These are phyloP conservation scores for Pneumocystis jirovecii DNA, from an alignment of 1,139 yeast genomes.

Conservation along the genomic window DNA sequence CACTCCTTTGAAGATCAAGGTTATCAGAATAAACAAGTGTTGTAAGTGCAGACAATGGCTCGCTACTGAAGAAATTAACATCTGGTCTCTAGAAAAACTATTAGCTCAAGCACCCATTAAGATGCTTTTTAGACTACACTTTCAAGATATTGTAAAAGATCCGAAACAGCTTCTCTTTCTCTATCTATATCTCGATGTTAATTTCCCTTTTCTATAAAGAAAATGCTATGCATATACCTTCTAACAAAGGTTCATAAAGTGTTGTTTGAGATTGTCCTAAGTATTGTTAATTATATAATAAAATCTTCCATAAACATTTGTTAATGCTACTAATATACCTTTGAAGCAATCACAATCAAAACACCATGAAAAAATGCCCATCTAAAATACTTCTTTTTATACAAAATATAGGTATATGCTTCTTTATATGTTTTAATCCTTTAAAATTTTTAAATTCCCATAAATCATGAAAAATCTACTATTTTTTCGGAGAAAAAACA, in stretches of 20 bases:
- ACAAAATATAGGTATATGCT: neutral
- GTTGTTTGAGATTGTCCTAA: conserved; percentile 22
- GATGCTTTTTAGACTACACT: conserved; percentile 31
- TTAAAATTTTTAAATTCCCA: neutral
- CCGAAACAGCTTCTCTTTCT: conserved; percentile 90
- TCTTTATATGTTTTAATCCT: neutral
- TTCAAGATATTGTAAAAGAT: conserved; percentile 74
- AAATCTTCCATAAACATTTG: neutral
- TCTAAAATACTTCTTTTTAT: neutral
- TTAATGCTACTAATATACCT: neutral
- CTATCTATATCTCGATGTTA: conserved; percentile 36
- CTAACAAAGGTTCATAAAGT: conserved; percentile 51
- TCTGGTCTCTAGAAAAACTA: conserved; percentile 34
- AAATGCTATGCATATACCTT: neutral
- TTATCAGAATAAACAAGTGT: conserved; percentile 91
- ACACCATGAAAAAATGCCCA: neutral
- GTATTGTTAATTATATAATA: neutral
- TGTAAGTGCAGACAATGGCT: conserved; percentile 75
- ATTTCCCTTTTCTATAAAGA: neutral
- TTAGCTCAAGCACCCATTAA: neutral
- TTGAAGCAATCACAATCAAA: neutral
- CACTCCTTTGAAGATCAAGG: conserved; percentile 87
- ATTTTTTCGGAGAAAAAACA: neutral
- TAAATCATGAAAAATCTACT: neutral
- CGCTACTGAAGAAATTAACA: conserved; percentile 64